Evolutionary conservation across 208 protist genomes (phyloP), one percentile per base, ranked within the genome.

Genomic region (Acanthamoeba triangularis): DNA sequence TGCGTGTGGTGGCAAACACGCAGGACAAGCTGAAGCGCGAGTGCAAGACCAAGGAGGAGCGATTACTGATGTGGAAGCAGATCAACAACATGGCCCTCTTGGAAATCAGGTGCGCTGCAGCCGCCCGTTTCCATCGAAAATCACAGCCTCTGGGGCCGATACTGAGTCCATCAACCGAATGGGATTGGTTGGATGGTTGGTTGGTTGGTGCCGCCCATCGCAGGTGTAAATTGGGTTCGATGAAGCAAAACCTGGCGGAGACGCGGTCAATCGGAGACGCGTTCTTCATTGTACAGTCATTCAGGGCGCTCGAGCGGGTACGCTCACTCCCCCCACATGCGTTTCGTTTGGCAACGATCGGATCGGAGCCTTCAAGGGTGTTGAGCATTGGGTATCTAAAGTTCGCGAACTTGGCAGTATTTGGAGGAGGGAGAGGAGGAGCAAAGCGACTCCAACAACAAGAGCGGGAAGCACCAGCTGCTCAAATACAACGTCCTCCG

Each of bases 1-100:
- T 18, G 23, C 5, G 65, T 74, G n/a, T 74, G 8, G n/a, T 74
- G 4, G 8, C 30, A 23, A 10, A 23, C 0, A 25, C 10, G 11
- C 74, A 82, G 74, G 74, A 82, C 30, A 90, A 90, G 82, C 52
- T 67, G n/a, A 90, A 90, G 25, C 52, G 54, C 25, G 82, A 90
- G 23, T 67, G 82, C 82, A 65, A 90, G 82, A 65, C 52, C 49
- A 65, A 90, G 33, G 52, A 90, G 82, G 54, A 90, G n/a, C 82
- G 52, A 4, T 47, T 65, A 47, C 6, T 90, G 47, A 47, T 67
- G 54, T 90, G 47, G 82, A 59, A 59, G 37, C 82, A 90, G 54
- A 90, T 90, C 82, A 90, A 90, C 30, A 90, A 47, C 82, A 65
- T 59, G 52, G 54, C 82, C 33, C 52, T 90, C 6, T 13, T 90